Base-by-base conservation (phyloP, 139 green algal genomes). In the Tetradesmus lagerheimii region DNA sequence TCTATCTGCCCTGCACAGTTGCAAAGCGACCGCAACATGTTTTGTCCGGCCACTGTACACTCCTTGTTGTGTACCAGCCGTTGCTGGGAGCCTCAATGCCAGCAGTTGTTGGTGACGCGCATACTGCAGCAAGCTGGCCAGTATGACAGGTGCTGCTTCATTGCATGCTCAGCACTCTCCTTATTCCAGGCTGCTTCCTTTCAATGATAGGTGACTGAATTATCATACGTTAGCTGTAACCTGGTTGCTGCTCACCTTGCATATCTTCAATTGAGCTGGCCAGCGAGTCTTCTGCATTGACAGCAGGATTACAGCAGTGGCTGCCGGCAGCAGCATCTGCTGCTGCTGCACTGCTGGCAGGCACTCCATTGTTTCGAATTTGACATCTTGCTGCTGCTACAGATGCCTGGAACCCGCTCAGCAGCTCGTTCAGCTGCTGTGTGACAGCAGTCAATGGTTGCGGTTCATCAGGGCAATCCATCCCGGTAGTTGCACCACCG, bases 321-420 rank as follows among this genome's bases (percentile, higher is more conserved):
- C 57, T 71, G n/a, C 9, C 23, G 74, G 74, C 74, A 39, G 74
- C 34, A 29, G 23, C 31, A 80, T 0, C 74, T 67, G 57, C 57
- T 71, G 57, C 57, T 71, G 57, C 57, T 71, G 23, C 57, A 71
- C 4, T n/a, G 8, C 1, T 71, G 5, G 57, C 57, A 9, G 57
- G 57, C 3, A 6, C 12, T 31, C 18, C 4, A 15, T 31, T 71
- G 8, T 71, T 31, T 9, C 57, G 57, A 23, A 20, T 71, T n/a
- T 5, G 23, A 18, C 23, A 11, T 31, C 57, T n/a, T 34, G 41
- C 79, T 31, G 79, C 79, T 85, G 50, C 41, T 25, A 66, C 41
- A 41, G 79, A 85, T 41, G 79, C 79, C 37, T 50, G 79, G n/a
- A 85, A 85, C 79, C 67, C 79, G 25, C 41, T 50, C 34, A 85